Conservation (phyloP, 148 eudicot species). For the Cornus florida region DNA sequence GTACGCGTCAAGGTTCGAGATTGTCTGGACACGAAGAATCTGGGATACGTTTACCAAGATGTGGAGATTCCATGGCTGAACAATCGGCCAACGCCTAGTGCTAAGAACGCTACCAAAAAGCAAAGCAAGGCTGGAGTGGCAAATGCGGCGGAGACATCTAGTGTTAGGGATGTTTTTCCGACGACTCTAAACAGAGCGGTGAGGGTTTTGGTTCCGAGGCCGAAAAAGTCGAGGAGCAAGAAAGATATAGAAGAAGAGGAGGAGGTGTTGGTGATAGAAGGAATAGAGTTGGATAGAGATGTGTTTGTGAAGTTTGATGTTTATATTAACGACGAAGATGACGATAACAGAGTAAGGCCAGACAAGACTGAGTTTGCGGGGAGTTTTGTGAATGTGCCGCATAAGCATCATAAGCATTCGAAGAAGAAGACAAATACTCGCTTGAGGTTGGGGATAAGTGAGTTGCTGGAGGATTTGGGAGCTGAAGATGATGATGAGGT, state of each 20-base stretch:
- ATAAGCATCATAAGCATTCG: constrained; percentile 41
- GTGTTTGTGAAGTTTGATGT: constrained; percentile 67
- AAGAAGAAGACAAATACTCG: constrained; percentile 38
- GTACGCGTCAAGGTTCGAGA: constrained; percentile 59
- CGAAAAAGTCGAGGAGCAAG: constrained; percentile 58
- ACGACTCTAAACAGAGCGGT: constrained; percentile 36
- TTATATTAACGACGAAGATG: constrained; percentile 72
- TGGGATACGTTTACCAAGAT: constrained; percentile 68
- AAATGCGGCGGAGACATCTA: constrained; percentile 31
- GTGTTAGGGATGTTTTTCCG: constrained; percentile 33
- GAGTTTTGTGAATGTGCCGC: constrained; percentile 75
- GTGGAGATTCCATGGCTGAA: constrained; percentile 63
- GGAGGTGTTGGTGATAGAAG: constrained; percentile 46
- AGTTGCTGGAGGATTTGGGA: constrained; percentile 65
- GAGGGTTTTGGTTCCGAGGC: constrained; percentile 54
- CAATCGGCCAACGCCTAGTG: constrained; percentile 31
- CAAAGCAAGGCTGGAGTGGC: constrained; percentile 1
- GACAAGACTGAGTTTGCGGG: constrained; percentile 74
- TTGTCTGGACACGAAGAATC: constrained; percentile 50
- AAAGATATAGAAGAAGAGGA: constrained; percentile 57
- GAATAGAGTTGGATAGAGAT: constrained; percentile 44
- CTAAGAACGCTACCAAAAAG: background rate
- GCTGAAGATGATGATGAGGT: constrained; percentile 76
- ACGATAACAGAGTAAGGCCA: constrained; percentile 29
- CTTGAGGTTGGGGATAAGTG: constrained; percentile 62